Evolutionary conservation across 805 yeast genomes (phyloP), one percentile per base, ranked within the genome.

Genomic region (Starmera caribaea): DNA sequence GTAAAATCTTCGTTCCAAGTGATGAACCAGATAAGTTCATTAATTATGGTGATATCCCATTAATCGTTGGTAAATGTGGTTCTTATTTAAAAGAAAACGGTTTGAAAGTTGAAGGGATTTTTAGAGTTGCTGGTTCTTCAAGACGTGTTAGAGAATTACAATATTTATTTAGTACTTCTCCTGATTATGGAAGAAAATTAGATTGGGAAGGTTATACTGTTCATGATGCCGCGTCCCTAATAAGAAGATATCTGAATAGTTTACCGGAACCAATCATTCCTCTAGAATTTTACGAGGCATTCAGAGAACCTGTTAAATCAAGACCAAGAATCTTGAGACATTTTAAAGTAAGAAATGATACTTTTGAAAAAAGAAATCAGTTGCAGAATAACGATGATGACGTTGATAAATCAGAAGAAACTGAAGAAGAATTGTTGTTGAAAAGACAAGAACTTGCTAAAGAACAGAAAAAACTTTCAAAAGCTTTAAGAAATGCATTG

Each of bases 31-130:
- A 76, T 45, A 80, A 79, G 24, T 74, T 79, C 42, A 74, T 83
- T 28, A 77, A 80, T 37, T 92, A 86, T 56, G 98, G 97, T 16
- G 69, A 79, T 39, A 85, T 92, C 15, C 99, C 99, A 0, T 73
- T 87, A 14, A 82, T 92, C 12, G 94, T 92, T n/a, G 97, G 97
- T 13, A 83, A 87, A 49, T 90, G 98, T 63, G 97, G 97, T 1
- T 79, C 84, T 0, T 89, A 63, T 53, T 62, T 92, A 43, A 90
- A 92, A 54, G 74, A 76, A 36, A 76, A 85, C 46, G 95, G 82
- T 3, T 66, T 87, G 28, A 74, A 75, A 28, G 81, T 83, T 1
- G 92, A 90, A 57, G 98, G 99, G 6, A 85, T 92, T 4, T 92
- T 92, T 58, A 69, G 98, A 43, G 83, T 92, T 2, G 92, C 94